Base-by-base conservation (phyloP, 2,329 filamentous ascomycete species). In the Neonectria magnoliae region DNA sequence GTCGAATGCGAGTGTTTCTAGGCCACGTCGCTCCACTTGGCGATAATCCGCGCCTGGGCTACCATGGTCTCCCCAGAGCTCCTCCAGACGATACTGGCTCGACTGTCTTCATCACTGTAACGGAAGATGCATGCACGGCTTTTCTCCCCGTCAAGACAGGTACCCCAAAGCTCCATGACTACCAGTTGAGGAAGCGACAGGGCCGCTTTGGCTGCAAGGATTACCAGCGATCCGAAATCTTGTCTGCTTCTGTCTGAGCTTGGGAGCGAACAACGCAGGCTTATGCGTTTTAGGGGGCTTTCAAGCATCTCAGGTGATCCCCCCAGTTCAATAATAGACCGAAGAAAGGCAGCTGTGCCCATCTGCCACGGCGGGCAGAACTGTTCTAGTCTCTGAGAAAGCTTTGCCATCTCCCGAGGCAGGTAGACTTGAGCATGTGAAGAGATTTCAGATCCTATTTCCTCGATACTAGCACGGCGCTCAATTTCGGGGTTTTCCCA, bases 321-420 rank as follows among this genome's bases (percentile, higher is more conserved):
- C 18, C 38, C 33, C 27, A 61, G 61, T 54, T 67, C 48, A 56
- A 59, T 61, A 31, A 67, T 56, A 57, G 9, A 55, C 52, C 9
- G 57, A 47, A 67, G 61, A 62, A 67, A 67, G 41, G 60, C 65
- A 61, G 57, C 61, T 44, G 65, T 58, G 36, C 62, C 53, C 61
- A 60, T 67, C 57, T 67, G 61, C 60, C 61, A 64, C 33, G 65
- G 65, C 29, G 65, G 65, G 53, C 65, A 61, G 41, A 67, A 61
- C 52, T 36, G 57, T 42, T 67, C 65, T 13, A 67, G 52, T 48
- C 60, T 58, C 53, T 61, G 65, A 51, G 38, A 61, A 25, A 67
- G 52, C 55, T 58, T 61, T 52, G 65, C 65, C 65, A 67, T 64
- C 57, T 64, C 61, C 56, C 20, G 52, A 60, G 61, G 52, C 36